Evolutionary conservation across 2,329 filamentous ascomycete species (phyloP).

Genomic region (Neoarthrinium moseri): DNA sequence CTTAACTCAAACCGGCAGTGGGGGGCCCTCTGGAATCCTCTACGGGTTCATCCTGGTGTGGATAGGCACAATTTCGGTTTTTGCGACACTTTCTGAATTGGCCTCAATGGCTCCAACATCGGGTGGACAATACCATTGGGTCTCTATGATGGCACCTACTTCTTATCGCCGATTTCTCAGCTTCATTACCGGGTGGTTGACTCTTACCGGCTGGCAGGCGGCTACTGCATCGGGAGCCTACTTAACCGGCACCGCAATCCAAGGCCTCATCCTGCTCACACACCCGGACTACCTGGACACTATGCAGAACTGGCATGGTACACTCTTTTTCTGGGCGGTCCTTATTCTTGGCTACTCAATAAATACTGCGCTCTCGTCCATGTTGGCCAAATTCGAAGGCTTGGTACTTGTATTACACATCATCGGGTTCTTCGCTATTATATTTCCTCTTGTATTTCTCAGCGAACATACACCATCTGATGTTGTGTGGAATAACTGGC

Average conservation of each 20-base stretch:
- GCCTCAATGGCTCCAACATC: constrained; percentile 21
- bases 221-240: constrained; percentile 34
- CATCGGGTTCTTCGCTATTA: constrained; percentile 39
- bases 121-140: constrained; percentile 43
- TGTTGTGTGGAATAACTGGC: constrained; percentile 28
- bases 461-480: constrained; percentile 23
- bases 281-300: constrained; percentile 30
- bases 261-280: constrained; percentile 39
- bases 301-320: constrained; percentile 43
- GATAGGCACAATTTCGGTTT: too few relatives aligned
- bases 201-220: constrained; percentile 43
- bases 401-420: constrained; percentile 43
- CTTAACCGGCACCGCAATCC: constrained; percentile 40
- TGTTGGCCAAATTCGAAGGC: constrained; percentile 40
- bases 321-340: constrained; percentile 40
- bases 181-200: constrained; percentile 49
- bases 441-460: constrained; percentile 37
- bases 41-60: too few relatives aligned
- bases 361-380: constrained; percentile 40
- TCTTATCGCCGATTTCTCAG: constrained; percentile 47
- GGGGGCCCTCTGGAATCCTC: too few relatives aligned
- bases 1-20: too few relatives aligned
- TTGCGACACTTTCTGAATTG: too few relatives aligned
- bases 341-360: constrained; percentile 37
- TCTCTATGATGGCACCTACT: constrained; percentile 51